Base-by-base conservation (phyloP, 1,139 yeast species). In the Saccharomycopsis hybrid region DNA sequence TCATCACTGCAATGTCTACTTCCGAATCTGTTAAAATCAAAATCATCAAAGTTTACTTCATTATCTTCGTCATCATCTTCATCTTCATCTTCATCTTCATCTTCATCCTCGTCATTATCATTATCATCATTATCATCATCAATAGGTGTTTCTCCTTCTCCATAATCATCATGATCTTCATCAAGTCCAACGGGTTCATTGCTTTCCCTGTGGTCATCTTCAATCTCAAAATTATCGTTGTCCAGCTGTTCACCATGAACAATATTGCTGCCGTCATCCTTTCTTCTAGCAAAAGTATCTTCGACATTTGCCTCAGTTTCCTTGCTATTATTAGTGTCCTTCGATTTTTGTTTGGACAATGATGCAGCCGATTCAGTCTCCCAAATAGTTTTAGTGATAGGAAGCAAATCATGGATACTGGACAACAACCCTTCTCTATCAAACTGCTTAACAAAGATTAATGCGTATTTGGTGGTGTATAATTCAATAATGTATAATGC, bases 361-460 rank as follows among this genome's bases (percentile, higher is more conserved):
- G 18, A 18, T 18, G 18, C 18, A 18, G 18, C 18, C 18, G 18
- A 18, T 18, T 18, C 18, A 18, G 18, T 18, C 18, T 18, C 18
- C 18, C 18, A 18, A 18, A 18, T 18, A 18, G 35, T 31, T 11
- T 31, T 31, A 31, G 35, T 11, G 11, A 31, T 7, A 8, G 7
- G 11, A 31, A 31, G 35, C 35, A 59, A 62, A 11, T 54, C 59
- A 43, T 35, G 30, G 27, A 35, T 30, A 35, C 27, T 43, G 9
- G 25, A 29, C 31, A 85, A 67, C 28, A 85, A 66, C 0, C 96
- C 96, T 58, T 88, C 94, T 53, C 86, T 74, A 57, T 77, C 85
- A 55, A 88, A 79, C 4, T 72, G 71, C 0, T 65, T 70, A 27
- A 85, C 65, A 3, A 78, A 69, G 29, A 85, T 65, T 0, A 83